Evolutionary conservation across 2,329 filamentous ascomycete genomes (phyloP), one percentile per base, ranked within the genome.

Genomic region (Arthrobotrys sphaeroides): DNA sequence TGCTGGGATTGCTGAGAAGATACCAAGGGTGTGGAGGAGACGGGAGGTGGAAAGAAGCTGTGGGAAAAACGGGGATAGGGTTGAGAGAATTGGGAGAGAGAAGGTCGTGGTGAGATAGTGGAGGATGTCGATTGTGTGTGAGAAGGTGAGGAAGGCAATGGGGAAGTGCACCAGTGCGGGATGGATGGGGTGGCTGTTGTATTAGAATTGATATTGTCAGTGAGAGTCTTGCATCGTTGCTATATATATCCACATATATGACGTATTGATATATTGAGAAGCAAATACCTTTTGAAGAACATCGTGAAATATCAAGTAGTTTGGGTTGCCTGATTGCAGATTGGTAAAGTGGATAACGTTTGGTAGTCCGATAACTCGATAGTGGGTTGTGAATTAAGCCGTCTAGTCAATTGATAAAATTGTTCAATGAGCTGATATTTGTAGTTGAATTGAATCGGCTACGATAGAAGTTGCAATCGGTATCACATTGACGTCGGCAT

Each of bases 121-220:
- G n/a, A 75, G 51, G 38, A 75, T 64, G 57, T 75, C 72, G 40
- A 75, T 53, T 45, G 64, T 43, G 20, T 75, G 72, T 7, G 64
- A 61, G 51, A 60, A 61, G 36, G 72, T 75, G 22, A 75, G 72
- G 49, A 75, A 75, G 57, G 64, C 64, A 49, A 75, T 75, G n/a
- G 72, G 72, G 47, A 75, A 75, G 64, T 75, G 72, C 64, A 75
- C 64, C 47, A 75, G 47, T 13, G 72, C 72, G 31, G 72, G 72
- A 47, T 75, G 72, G 49, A 69, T 40, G 13, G 72, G 72, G 49
- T 75, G 72, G 24, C 72, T 75, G 18, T 43, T 47, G n/a, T 10
- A 13, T 28, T 36, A 16, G 47, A 43, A 33, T 51, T 43, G 33
- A 51, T 38, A 47, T 24, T 33, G 22, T 31, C 13, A 31, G 33